A percentile compares a stretch with the other conserved stretches of the same genome.
Conservation (phyloP, 2,329 filamentous ascomycete genomes). For the Claviceps quebecensis region DNA sequence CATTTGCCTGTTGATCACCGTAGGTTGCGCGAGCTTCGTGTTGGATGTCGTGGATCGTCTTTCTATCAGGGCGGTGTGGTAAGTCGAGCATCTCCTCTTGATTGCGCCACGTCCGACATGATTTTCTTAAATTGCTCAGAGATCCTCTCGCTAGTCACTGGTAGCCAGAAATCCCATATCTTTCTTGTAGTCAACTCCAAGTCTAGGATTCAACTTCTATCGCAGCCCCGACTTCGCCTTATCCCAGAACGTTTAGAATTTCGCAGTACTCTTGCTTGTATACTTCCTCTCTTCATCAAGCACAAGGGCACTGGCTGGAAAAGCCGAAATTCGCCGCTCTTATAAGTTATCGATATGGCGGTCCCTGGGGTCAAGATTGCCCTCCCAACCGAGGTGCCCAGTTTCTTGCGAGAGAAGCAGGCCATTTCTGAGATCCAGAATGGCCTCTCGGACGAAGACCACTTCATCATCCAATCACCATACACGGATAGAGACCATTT, state of each 20-base stretch:
- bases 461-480: conserved; percentile 53
- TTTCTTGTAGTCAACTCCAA: background rate
- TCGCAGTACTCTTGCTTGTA: background rate
- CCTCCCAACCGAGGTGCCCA: conserved; percentile 12
- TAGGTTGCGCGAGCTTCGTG: background rate
- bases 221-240: background rate
- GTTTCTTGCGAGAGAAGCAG: conserved; percentile 13
- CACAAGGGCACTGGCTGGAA: background rate
- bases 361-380: conserved; percentile 12
- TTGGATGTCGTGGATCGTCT: background rate
- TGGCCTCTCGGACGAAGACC: conserved; percentile 9
- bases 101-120: background rate
- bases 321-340: background rate
- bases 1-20: background rate
- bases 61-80: conserved; percentile 2
- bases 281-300: background rate
- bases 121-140: background rate
- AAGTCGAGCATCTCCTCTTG: background rate
- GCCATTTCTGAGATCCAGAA: conserved; percentile 15
- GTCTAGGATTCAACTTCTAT: background rate
- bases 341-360: conserved; percentile 13
- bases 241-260: background rate
- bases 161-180: background rate
- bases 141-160: background rate
- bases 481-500: conserved; percentile 60